Evolutionary conservation across 1,284 basidiomycete genomes (phyloP), one percentile per base, ranked within the genome.

Genomic region (Malassezia obtusa): DNA sequence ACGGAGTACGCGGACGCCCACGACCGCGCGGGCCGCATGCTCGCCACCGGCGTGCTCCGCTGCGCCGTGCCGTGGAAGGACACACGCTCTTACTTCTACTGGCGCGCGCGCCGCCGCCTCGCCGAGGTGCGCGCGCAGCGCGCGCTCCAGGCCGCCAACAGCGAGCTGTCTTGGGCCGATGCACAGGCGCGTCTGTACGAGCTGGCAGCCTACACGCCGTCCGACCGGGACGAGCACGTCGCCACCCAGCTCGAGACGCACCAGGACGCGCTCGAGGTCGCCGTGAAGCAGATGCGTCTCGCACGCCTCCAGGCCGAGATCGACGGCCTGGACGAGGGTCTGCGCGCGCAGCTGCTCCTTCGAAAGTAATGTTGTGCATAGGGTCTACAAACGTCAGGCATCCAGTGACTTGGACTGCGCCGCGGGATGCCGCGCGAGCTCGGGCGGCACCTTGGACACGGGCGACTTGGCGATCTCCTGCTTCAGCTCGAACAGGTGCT

Each of bases 1-100:
- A 77, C 94, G 60, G 80, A 94, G 46, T 98, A 95, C 71, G 92
- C 91, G 44, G 94, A 99, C 76, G 83, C 95, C 61, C 94, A 95
- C 75, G 92, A 91, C 77, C 87, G 89, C 52, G 82, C 84, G 39
- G 91, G 90, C 56, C 87, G 92, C 57, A 96, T 98, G 92, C 87
- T 94, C 77, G 91, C 91, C 25, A 96, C 96, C 77, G 91, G 89
- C 17, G 75, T 75, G 25, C 73, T 94, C 86, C 71, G 90, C 85
- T 39, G 86, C 81, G 68, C 80, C 82, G 28, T 82, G 81, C 57
- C 63, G 10, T 75, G 73, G 73, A 85, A 85, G 74, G 82, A 89
- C 59, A 84, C 90, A 43, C 84, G 92, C 59, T 63, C 65, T 60
- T 83, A 85, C 75, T 96, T 99, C 82, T 98, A 95, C 80, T 92